Evolutionary conservation across 495 filamentous ascomycete species (phyloP).

Genomic region (Aspergillus funiculosus): DNA sequence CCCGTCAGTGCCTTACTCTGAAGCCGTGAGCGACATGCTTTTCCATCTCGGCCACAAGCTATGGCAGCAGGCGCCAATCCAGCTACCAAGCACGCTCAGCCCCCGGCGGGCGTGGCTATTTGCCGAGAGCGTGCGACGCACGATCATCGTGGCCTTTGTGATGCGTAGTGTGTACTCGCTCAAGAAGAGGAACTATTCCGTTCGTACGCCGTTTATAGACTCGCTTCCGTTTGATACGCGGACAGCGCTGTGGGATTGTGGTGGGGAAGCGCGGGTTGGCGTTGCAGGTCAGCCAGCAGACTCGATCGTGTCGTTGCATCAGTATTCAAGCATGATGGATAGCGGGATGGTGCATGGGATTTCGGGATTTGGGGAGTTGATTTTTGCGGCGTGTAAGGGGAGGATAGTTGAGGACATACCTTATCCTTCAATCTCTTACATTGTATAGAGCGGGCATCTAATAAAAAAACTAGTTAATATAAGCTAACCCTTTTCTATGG

Average conservation of each 20-base stretch:
- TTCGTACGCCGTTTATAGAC: slow-evolving; percentile 35
- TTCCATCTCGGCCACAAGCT: slow-evolving; percentile 18
- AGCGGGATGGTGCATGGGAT: slow-evolving; percentile 19
- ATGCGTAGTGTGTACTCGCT: slow-evolving; percentile 35
- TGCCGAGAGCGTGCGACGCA: slow-evolving; percentile 41
- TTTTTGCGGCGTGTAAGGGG: slow-evolving; percentile 22
- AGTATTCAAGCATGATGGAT: slow-evolving; percentile 26
- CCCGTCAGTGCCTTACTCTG: slow-evolving; percentile 15
- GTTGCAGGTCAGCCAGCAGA: background rate
- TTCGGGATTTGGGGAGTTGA: slow-evolving; percentile 21
- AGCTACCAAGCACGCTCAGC: slow-evolving; percentile 21
- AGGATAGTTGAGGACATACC: background rate
- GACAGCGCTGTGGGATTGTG: slow-evolving; percentile 32
- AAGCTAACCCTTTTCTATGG: too few relatives aligned
- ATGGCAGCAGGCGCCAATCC: slow-evolving; percentile 26
- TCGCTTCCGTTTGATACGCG: slow-evolving; percentile 36
- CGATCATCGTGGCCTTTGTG: slow-evolving; percentile 35
- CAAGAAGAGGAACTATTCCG: slow-evolving; percentile 34
- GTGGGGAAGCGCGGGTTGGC: slow-evolving; percentile 23
- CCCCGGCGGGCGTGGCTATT: slow-evolving; percentile 42
- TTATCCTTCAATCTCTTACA: too few relatives aligned
- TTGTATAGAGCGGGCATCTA: too few relatives aligned
- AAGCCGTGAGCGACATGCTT: slow-evolving; percentile 22
- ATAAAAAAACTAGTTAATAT: too few relatives aligned
- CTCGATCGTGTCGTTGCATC: slow-evolving; percentile 28